phyloP scores from a whole-genome alignment of 768 basidiomycete genomes.

The Rhizopogon vulgaris region DNA sequence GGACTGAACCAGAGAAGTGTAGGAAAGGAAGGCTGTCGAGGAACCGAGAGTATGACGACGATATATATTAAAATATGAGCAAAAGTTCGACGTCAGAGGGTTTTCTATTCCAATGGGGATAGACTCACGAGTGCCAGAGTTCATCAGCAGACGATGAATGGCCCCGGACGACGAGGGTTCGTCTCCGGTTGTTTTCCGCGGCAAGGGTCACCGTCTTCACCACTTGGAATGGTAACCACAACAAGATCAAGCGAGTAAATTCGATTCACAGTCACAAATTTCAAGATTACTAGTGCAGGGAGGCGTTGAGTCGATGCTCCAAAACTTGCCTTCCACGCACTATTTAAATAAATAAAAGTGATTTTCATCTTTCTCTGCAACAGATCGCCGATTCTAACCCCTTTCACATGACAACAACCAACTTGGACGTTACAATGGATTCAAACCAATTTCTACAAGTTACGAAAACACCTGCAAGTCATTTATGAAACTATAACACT shows the following conservation, averaged over 20 bases:
- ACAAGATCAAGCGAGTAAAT: background rate
- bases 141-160: background rate
- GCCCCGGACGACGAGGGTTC: background rate
- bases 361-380: background rate
- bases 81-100: too few relatives aligned
- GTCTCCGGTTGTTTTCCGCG: background rate
- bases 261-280: too few relatives aligned
- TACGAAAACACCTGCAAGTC: constrained; percentile 1
- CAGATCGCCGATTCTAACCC: constrained; percentile 1
- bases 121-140: background rate
- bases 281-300: too few relatives aligned
- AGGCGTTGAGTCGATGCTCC: background rate
- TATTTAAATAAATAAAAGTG: background rate
- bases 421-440: background rate
- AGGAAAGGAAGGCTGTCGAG: background rate
- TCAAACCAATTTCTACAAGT: background rate
- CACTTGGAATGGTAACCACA: background rate
- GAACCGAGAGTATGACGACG: background rate
- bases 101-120: too few relatives aligned
- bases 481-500: constrained; percentile 2
- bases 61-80: background rate
- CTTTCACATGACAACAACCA: background rate
- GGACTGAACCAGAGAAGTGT: background rate
- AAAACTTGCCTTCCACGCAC: background rate
- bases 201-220: background rate